These are phyloP conservation scores for Leishmania mexicana DNA, from an alignment of 208 protist genomes.

Conservation along the genomic window DNA sequence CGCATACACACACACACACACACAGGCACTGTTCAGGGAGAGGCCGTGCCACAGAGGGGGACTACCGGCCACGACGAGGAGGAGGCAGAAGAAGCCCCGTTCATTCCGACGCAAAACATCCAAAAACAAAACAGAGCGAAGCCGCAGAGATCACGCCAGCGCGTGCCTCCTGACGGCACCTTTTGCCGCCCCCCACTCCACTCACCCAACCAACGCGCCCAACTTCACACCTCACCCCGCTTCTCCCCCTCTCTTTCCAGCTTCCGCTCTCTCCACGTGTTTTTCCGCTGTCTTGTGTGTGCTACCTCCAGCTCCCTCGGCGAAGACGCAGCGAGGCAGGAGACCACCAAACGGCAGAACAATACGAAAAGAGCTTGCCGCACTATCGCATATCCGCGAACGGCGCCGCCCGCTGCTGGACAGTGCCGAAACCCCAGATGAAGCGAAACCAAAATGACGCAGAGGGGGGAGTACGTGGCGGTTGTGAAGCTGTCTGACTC, in stretches of 20 bases:
- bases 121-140: not conserved
- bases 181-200: not conserved
- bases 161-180: not conserved
- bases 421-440: no score
- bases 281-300: not conserved
- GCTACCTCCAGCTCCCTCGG: not conserved
- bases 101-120: not conserved
- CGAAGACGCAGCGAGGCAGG: not conserved
- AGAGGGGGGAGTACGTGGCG: no score
- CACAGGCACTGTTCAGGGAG: not conserved
- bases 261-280: not conserved
- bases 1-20: no score
- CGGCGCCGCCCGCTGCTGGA: not conserved
- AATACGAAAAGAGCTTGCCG: not conserved
- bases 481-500: no score
- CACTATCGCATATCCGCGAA: not conserved
- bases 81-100: not conserved
- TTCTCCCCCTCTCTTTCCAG: not conserved
- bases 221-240: not conserved
- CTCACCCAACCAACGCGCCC: not conserved
- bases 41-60: constrained; percentile 16
- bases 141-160: not conserved
- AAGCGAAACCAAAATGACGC: no score
- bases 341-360: not conserved
- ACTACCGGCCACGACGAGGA: not conserved